A percentile compares a stretch with the other conserved stretches of the same genome.
phyloP scores from a whole-genome alignment of 176 grass and related monocot species.

The Areca catechu region DNA sequence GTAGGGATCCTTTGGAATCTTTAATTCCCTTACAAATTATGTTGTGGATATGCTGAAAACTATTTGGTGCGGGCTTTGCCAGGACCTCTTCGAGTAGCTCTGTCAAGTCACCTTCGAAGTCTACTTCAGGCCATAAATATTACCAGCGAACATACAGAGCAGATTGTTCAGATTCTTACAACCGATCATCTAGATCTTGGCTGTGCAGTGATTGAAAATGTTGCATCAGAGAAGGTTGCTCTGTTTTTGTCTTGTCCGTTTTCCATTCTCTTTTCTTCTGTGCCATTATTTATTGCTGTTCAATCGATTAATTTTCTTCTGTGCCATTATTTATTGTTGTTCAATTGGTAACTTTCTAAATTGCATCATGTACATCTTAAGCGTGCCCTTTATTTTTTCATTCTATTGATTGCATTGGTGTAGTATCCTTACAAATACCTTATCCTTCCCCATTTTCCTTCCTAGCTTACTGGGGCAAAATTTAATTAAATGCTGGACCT shows the following conservation, averaged over 20 bases:
- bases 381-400: no score
- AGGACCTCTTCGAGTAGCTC: constrained; percentile 84
- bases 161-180: constrained; percentile 71
- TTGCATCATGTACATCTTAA: no score
- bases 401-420: no score
- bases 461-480: no score
- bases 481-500: no score
- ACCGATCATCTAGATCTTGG: constrained; percentile 98
- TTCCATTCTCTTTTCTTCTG: constrained; percentile 1
- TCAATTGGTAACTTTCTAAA: no score
- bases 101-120: constrained; percentile 71
- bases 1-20: no score
- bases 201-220: constrained; percentile 89
- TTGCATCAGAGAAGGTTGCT: constrained; percentile 79
- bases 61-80: neutral
- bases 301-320: neutral
- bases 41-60: no score
- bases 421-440: no score
- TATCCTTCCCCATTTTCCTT: no score
- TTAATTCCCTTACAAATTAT: no score
- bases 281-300: neutral
- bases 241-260: constrained; percentile 13
- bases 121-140: constrained; percentile 73
- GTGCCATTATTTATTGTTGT: neutral
- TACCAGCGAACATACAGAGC: constrained; percentile 59